Conservation (phyloP, 257 asterid genomes). For the Mentha longifolia region DNA sequence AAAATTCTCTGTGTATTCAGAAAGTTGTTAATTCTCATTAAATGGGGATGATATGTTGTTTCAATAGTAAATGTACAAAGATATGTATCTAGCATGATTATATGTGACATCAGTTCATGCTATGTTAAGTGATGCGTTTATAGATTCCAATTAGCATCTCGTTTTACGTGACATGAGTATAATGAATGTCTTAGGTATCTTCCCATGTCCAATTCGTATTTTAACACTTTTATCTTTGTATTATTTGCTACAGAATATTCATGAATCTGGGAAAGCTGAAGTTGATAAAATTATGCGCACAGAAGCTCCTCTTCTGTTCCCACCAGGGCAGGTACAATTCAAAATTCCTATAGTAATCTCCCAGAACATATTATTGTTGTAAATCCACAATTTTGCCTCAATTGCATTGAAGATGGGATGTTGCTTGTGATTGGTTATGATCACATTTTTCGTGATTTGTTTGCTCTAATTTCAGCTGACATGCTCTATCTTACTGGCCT, state of each 20-base stretch:
- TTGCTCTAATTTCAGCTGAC: not conserved
- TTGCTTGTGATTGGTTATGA: not conserved
- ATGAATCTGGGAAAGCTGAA: conserved; percentile 68
- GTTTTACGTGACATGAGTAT: not conserved
- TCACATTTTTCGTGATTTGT: not conserved
- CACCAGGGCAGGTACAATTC: conserved; percentile 87
- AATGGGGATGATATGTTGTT: conserved; percentile 9
- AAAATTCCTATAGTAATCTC: not conserved
- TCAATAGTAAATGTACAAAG: conserved; percentile 14
- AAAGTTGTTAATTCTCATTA: not conserved
- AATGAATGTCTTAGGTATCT: not conserved
- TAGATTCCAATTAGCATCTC: conserved; percentile 17
- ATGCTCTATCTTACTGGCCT: not conserved
- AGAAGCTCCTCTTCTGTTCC: conserved; percentile 87
- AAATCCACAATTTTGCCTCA: not conserved
- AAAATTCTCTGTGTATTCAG: not conserved
- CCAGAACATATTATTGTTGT: not conserved
- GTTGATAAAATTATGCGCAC: conserved; percentile 89
- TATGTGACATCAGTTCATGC: not conserved
- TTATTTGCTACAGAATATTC: conserved; percentile 53
- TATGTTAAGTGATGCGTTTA: conserved; percentile 1
- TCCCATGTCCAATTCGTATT: conserved; percentile 6
- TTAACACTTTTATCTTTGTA: conserved; percentile 22
- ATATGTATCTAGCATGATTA: conserved; percentile 6
- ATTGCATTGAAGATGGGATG: not conserved